These are phyloP conservation scores for Aspergillus fumigatiaffinis DNA, from an alignment of 2,329 filamentous ascomycete genomes.

Conservation along the genomic window DNA sequence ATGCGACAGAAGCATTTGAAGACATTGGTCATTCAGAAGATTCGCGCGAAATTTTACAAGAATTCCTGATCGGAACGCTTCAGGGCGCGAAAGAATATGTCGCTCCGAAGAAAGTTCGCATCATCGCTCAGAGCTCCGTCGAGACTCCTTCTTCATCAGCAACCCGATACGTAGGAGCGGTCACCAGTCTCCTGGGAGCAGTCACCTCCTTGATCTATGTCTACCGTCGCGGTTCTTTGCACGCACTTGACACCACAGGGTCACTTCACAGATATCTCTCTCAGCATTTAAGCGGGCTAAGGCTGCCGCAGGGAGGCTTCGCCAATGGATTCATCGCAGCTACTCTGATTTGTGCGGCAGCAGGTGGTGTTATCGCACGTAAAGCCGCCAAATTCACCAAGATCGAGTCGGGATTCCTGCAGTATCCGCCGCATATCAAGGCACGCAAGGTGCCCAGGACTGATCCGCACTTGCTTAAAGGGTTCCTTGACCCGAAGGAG, in stretches of 20 bases:
- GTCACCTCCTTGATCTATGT: constrained; percentile 36
- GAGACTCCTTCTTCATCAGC: constrained; percentile 8
- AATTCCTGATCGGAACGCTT: constrained; percentile 18
- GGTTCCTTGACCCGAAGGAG: constrained; percentile 48
- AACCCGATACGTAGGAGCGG: constrained; percentile 28
- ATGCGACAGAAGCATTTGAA: constrained; percentile 40
- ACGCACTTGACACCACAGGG: too few species aligned
- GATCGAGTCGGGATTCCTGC: constrained; percentile 21
- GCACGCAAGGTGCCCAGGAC: constrained; percentile 34
- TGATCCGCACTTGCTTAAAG: constrained; percentile 40
- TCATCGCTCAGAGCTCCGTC: constrained; percentile 11
- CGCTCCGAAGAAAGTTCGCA: constrained; percentile 9
- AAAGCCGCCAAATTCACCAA: constrained; percentile 16
- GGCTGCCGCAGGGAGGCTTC: constrained; percentile 10
- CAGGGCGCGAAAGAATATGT: constrained; percentile 21
- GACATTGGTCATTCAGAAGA: constrained; percentile 44
- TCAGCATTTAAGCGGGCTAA: background rate
- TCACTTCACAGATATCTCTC: too few species aligned
- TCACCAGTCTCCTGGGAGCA: constrained; percentile 9
- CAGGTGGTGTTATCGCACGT: constrained; percentile 8
- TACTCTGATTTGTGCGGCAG: constrained; percentile 6
- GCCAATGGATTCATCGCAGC: constrained; percentile 19
- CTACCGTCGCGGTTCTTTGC: constrained; percentile 2
- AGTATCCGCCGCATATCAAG: constrained; percentile 34
- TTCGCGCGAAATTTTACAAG: constrained; percentile 37